phyloP scores from a whole-genome alignment of 805 yeast genomes.

The Metschnikowia baotianmanensis region DNA sequence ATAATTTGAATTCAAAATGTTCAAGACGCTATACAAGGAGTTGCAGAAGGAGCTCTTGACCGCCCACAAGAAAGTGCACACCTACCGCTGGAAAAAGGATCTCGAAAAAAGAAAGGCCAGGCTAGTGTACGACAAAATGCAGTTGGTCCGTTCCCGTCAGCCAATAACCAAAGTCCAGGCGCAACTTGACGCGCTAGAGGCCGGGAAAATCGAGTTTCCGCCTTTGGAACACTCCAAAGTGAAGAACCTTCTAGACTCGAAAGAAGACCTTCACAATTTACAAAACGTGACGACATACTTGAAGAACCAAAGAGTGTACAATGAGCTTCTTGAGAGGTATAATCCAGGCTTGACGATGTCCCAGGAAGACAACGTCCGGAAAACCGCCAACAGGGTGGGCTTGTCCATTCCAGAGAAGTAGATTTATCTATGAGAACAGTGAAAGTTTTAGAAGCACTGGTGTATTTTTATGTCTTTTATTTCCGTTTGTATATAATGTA shows the following conservation, averaged over 20 bases:
- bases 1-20: constrained; percentile 2
- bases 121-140: constrained; percentile 48
- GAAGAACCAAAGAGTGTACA: constrained; percentile 71
- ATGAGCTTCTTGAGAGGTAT: constrained; percentile 77
- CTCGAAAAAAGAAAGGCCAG: constrained; percentile 45
- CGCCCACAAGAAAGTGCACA: constrained; percentile 35
- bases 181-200: constrained; percentile 24
- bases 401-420: constrained; percentile 41
- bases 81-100: constrained; percentile 39
- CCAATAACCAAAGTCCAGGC: constrained; percentile 35
- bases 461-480: background rate
- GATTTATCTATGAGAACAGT: background rate
- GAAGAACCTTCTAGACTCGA: constrained; percentile 8
- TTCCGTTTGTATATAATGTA: background rate
- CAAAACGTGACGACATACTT: constrained; percentile 63
- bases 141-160: constrained; percentile 35
- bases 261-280: constrained; percentile 35
- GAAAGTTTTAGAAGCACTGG: background rate
- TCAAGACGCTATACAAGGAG: constrained; percentile 20
- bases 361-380: constrained; percentile 73
- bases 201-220: constrained; percentile 16
- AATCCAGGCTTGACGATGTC: constrained; percentile 79
- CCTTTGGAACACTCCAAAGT: constrained; percentile 8
- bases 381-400: constrained; percentile 89
- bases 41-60: constrained; percentile 41